Conservation (phyloP, 1,139 yeast species). For the Taphrina flavorubra region DNA sequence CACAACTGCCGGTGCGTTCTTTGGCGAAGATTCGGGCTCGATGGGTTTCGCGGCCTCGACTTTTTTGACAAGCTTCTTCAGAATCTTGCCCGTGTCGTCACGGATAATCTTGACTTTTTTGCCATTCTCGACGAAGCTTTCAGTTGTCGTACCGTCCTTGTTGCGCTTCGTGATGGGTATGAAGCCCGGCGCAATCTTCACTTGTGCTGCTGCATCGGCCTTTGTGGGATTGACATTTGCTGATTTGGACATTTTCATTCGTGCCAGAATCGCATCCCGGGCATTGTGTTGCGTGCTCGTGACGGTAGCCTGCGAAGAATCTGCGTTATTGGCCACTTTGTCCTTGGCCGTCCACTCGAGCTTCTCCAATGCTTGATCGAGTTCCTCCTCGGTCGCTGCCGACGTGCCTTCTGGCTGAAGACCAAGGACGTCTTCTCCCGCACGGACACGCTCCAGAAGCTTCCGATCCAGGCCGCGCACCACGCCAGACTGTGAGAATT, state of each 20-base stretch:
- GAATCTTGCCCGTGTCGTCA: conserved; percentile 16
- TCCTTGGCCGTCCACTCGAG: conserved; percentile 4
- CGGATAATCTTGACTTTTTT: conserved; percentile 32
- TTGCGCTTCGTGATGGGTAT: conserved; percentile 10
- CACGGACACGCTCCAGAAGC: conserved; percentile 38
- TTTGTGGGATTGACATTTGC: background rate
- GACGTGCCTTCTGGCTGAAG: background rate
- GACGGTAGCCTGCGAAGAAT: background rate
- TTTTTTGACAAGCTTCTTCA: conserved; percentile 30
- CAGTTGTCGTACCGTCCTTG: conserved; percentile 26
- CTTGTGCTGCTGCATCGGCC: background rate
- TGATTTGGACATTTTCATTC: background rate
- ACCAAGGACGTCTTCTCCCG: conserved; percentile 38
- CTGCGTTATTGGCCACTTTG: background rate
- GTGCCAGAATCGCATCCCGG: conserved; percentile 7
- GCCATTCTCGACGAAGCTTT: conserved; percentile 20
- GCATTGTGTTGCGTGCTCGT: background rate
- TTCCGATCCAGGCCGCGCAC: conserved; percentile 43
- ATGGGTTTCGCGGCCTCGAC: background rate
- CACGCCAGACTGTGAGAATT: conserved; percentile 28
- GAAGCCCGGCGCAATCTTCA: background rate
- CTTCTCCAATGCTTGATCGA: conserved; percentile 20
- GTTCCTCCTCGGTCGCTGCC: conserved; percentile 26
- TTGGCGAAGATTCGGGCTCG: background rate
- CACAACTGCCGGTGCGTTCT: background rate